Conservation (phyloP, 2,329 filamentous ascomycete genomes). For the Ophiostoma himal-ulmi region DNA sequence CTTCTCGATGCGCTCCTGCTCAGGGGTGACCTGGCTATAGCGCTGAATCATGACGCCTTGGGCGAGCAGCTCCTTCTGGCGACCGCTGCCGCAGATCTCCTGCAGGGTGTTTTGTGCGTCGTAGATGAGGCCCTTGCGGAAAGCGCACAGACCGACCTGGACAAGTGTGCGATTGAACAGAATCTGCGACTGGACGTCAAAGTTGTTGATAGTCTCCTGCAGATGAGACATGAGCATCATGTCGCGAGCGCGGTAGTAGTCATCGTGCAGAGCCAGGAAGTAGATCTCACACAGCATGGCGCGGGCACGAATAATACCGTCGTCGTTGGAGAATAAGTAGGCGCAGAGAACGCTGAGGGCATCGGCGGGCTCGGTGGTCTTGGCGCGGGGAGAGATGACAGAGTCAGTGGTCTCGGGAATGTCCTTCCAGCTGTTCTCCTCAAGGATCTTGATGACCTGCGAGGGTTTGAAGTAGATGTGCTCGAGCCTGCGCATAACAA, state of each 20-base stretch:
- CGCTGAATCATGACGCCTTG: slow-evolving; percentile 98
- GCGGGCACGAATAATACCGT: slow-evolving; percentile 90
- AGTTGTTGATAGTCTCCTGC: slow-evolving; percentile 93
- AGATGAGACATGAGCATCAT: slow-evolving; percentile 99
- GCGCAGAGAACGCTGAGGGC: slow-evolving; percentile 86
- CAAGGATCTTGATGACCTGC: slow-evolving; percentile 85
- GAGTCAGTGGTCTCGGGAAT: slow-evolving; percentile 68
- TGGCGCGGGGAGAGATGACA: slow-evolving; percentile 66
- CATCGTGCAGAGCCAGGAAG: slow-evolving; percentile 93
- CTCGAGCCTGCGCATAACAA: slow-evolving; percentile 89
- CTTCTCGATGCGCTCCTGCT: slow-evolving; percentile 95
- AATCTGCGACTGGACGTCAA: slow-evolving; percentile 95
- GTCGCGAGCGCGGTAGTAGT: slow-evolving; percentile 96
- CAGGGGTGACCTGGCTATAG: slow-evolving; percentile 90
- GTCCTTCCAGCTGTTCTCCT: slow-evolving; percentile 88
- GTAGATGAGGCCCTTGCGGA: slow-evolving; percentile 93
- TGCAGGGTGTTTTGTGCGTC: slow-evolving; percentile 96
- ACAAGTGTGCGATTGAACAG: slow-evolving; percentile 97
- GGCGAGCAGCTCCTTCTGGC: slow-evolving; percentile 95
- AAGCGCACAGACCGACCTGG: slow-evolving; percentile 95
- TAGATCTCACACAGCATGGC: slow-evolving; percentile 99
- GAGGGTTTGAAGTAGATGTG: slow-evolving; percentile 99
- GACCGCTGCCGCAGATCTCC: slow-evolving; percentile 94
- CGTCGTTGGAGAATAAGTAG: slow-evolving; percentile 90
- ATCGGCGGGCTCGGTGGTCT: slow-evolving; percentile 61